Base-by-base conservation (phyloP, 768 basidiomycete species). In the Mycena floridula region DNA sequence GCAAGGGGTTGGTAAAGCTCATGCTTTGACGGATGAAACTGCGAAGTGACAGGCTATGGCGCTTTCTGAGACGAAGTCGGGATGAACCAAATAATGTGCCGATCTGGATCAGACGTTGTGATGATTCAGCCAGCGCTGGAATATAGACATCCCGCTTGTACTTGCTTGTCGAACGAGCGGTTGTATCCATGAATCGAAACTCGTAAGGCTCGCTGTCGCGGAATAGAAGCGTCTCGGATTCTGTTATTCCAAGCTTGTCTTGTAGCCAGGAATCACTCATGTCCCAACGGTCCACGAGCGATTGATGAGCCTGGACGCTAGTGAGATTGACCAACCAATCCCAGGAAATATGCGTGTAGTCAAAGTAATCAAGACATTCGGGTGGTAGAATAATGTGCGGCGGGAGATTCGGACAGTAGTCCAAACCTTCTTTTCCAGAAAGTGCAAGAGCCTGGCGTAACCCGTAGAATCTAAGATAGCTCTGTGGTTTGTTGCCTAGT, bases 1-100 rank as follows among this genome's bases (percentile, higher is more conserved):
- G 65, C 9, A 62, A 51, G 5, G 71, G 61, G 50, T 84, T 80
- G 16, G 61, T 53, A 55, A 82, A 75, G 7, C 68, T 61, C 84
- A 90, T 88, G 32, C 56, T 58, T 45, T 64, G 60, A 13, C 85
- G 75, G 40, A 84, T 65, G 15, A 60, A 52, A 5, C 64, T 57
- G 2, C 80, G 77, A 22, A 78, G 53, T 12, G 54, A 58, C 40
- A 66, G 55, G 50, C 78, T 72, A 12, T 54, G 53, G 7, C 54
- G 51, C 23, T 65, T 53, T 18, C 63, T 68, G 0, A 88, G 67
- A 20, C 73, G 70, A 2, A 90, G 63, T 7, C 89, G 75, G 2
- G 80, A 79, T 1, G 85, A 82, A 4, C 86, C 87, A 61, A 90
- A 90, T 2, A 90, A 70, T 0, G 82, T 81, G 7, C 89, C 89